These are phyloP conservation scores for Pleurotus pulmonarius DNA, from an alignment of 768 basidiomycete species.

Conservation along the genomic window DNA sequence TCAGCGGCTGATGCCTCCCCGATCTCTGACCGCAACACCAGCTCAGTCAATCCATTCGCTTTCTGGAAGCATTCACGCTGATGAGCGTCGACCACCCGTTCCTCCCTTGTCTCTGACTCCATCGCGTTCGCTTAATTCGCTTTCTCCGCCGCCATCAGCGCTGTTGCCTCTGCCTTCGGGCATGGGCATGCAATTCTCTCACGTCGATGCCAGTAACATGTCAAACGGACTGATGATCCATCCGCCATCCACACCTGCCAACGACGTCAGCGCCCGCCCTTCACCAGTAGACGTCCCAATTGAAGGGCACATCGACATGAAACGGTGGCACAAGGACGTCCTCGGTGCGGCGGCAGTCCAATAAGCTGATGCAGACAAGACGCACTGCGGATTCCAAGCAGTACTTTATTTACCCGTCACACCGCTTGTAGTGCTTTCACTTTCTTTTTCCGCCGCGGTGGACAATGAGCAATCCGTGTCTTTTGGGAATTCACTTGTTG, in stretches of 20 bases:
- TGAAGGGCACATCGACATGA: conserved; percentile 1
- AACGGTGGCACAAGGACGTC: conserved; percentile 9
- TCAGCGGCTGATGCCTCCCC: conserved; percentile 5
- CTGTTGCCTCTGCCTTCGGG: conserved; percentile 2
- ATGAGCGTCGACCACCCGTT: conserved; percentile 8
- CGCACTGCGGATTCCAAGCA: neutral
- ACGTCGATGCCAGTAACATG: neutral
- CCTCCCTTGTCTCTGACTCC: conserved; percentile 21
- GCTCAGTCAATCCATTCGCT: conserved; percentile 12
- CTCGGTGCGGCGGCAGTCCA: conserved; percentile 6
- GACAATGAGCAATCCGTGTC: neutral
- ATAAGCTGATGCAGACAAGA: neutral
- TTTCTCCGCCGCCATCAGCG: conserved; percentile 21
- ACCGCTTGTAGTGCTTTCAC: neutral
- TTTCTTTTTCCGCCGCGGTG: neutral
- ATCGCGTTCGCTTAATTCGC: conserved; percentile 15
- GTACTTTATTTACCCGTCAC: neutral
- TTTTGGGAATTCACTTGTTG: neutral
- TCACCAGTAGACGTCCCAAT: neutral
- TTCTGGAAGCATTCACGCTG: conserved; percentile 11
- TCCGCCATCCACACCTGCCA: neutral
- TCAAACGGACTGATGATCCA: neutral
- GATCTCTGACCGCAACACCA: conserved; percentile 8
- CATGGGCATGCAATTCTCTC: neutral
- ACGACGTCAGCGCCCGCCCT: neutral